A percentile compares a stretch with the other conserved stretches of the same genome.
phyloP scores from a whole-genome alignment of 2,329 filamentous ascomycete species.

The Penicillium sclerotiorum region DNA sequence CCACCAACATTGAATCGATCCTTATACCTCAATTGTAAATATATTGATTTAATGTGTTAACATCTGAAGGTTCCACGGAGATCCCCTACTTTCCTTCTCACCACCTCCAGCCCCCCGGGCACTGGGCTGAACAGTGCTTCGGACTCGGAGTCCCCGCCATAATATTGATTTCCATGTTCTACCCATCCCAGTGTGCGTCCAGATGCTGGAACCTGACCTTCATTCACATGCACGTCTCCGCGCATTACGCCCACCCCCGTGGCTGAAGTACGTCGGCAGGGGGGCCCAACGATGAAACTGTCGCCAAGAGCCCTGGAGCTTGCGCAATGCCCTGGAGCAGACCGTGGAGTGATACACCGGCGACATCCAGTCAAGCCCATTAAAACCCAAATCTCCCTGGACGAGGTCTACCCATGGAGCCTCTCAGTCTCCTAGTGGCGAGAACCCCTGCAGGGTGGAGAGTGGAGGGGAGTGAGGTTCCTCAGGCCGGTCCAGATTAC shows the following conservation, averaged over 20 bases:
- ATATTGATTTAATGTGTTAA: too few species aligned
- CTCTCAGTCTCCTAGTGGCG: slow-evolving; percentile 4
- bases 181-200: too few species aligned
- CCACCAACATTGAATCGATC: too few species aligned
- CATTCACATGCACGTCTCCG: too few species aligned
- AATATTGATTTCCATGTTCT: too few species aligned
- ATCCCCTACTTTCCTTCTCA: too few species aligned
- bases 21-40: too few species aligned
- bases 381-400: slow-evolving; percentile 8
- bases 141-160: too few species aligned
- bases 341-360: slow-evolving; percentile 6
- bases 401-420: slow-evolving; percentile 10
- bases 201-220: too few species aligned
- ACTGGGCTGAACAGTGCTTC: too few species aligned
- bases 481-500: slow-evolving; percentile 7
- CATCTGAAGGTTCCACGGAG: too few species aligned
- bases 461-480: slow-evolving; percentile 7
- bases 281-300: background rate
- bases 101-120: too few species aligned
- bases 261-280: background rate
- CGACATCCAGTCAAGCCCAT: slow-evolving; percentile 3
- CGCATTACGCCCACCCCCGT: background rate
- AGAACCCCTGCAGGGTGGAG: slow-evolving; percentile 13
- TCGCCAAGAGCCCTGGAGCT: background rate
- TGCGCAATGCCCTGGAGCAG: slow-evolving; percentile 5